These are phyloP conservation scores for Xylaria venustula DNA, from an alignment of 495 filamentous ascomycete species.

Conservation along the genomic window DNA sequence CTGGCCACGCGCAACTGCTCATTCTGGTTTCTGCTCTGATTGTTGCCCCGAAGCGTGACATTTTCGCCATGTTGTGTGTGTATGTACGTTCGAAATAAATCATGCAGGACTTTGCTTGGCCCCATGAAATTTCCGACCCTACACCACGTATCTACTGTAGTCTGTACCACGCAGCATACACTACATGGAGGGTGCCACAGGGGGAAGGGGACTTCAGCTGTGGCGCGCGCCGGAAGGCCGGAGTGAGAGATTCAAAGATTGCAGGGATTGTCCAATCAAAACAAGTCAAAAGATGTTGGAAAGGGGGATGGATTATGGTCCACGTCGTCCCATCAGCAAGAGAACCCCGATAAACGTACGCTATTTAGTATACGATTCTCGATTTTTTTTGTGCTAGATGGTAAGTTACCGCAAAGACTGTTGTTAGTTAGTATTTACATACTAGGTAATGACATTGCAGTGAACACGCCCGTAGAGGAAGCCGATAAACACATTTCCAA, in stretches of 20 bases:
- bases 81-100: background rate
- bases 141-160: background rate
- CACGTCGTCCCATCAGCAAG: background rate
- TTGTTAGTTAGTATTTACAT: too few relatives aligned
- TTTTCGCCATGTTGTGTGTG: too few relatives aligned
- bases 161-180: background rate
- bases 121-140: constrained; percentile 2
- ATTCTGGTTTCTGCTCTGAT: too few relatives aligned
- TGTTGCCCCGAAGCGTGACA: too few relatives aligned
- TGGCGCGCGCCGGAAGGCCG: constrained; percentile 11
- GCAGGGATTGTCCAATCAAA: background rate
- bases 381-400: too few relatives aligned
- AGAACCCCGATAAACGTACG: background rate
- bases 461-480: too few relatives aligned
- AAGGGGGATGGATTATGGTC: constrained; percentile 3
- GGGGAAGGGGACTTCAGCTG: background rate
- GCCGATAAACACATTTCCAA: too few relatives aligned
- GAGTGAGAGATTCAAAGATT: constrained; percentile 1
- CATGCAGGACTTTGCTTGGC: background rate
- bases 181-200: background rate
- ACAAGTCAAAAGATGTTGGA: constrained; percentile 1
- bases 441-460: too few relatives aligned
- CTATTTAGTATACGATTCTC: too few relatives aligned
- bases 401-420: too few relatives aligned
- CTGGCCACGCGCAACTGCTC: background rate